Base-by-base conservation (phyloP, 2,329 filamentous ascomycete species). In the Acephala macrosclerotiorum region DNA sequence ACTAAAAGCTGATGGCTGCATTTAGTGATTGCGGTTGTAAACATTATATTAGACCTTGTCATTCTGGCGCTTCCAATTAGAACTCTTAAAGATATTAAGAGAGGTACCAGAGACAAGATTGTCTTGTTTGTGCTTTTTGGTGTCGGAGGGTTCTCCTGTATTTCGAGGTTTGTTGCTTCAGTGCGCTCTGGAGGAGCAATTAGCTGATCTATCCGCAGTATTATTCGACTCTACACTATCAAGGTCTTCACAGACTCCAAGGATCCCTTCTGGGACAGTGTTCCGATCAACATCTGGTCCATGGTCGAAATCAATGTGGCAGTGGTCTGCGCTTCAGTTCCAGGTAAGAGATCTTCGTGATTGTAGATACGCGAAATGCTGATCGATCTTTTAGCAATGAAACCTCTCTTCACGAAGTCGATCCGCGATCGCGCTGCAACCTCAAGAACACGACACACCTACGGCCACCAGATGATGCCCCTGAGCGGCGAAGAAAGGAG, bases 231-330 rank as follows among this genome's bases (percentile, higher is more conserved):
- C 14, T 76, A 76, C 60, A 74, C 73, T 2, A 72, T 77, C 58
- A 66, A 67, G 36, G 70, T 75, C 22, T 76, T 72, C 58, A 72
- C 71, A 2, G 26, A 68, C 14, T 74, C 72, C 6, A 67, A 64
- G 18, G 70, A 76, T 33, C 73, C 70, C 3, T 70, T 76, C 47
- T 64, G 69, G 60, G 75, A 76, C 55, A 73, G 60, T 6, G 60
- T 63, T 1, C 57, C 63, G 1, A 63, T 68, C 49, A 68, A 68
- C 36, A 71, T 70, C 5, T 77, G 75, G 75, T 75, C 73, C 2
- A 74, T 77, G 67, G 66, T 76, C 56, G 75, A 77, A 59, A 70
- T 77, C 62, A 76, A 76, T 53, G 57, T 75, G 3, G 75, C 71
- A 16, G 72, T 77, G 8, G 63, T 75, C n/a, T 76, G 75, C 66